Base-by-base conservation (phyloP, 495 filamentous ascomycete genomes). In the Astrothelium subdiscretum region DNA sequence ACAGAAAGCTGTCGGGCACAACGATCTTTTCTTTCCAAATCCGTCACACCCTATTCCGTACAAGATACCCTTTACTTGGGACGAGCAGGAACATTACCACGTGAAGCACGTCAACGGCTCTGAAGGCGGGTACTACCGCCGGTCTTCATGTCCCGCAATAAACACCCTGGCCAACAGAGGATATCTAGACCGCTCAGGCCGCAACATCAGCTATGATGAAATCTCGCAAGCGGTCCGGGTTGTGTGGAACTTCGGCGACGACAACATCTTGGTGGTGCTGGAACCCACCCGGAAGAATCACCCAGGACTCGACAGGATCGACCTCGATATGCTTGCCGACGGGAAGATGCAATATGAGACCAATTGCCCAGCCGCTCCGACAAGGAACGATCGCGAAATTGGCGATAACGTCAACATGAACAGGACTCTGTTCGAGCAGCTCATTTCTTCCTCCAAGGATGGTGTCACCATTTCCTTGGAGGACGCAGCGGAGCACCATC, bases 161-260 rank as follows among this genome's bases (percentile, higher is more conserved):
- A 62, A 62, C 26, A 54, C 43, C 18, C 43, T 62, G 35, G 60
- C 60, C 43, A 62, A 62, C 52, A 27, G 60, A 54, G 60, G 60
- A 26, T 62, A 54, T 48, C 11, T 62, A 20, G 12, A 31, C 24
- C 29, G 60, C 15, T 54, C 60, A 26, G 60, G 60, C 35, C 35
- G 43, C 27, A 51, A 62, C 29, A 54, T 62, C 60, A 62, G 22
- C n/a, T 51, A 51, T 38, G 60, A 62, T 29, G 60, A 62, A 31
- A 62, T 62, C 3, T 29, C 43, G 11, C 35, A 62, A 29, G 60
- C 38, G 15, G 18, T n/a, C 42, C 42, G 42, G 18, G 42, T 48
- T 48, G 42, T 48, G 18, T 48, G 42, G 42, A 48, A 48, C 42
- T 48, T 48, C 42, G 42, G 42, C 42, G 42, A 48, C 18, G 42